phyloP scores from a whole-genome alignment of 257 asterid species.

The Solanum pennellii region DNA sequence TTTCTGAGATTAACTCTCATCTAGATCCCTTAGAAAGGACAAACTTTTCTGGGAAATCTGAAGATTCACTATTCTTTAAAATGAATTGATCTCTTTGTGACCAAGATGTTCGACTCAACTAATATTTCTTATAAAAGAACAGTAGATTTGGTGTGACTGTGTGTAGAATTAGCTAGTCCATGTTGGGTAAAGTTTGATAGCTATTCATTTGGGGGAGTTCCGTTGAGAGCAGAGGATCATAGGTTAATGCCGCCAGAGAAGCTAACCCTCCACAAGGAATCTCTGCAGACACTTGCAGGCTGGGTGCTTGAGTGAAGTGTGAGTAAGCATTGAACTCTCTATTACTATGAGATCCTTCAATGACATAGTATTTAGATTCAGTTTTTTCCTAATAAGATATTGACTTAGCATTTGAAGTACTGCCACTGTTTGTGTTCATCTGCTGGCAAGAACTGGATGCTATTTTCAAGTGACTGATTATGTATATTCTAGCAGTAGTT shows the following conservation, averaged over 20 bases:
- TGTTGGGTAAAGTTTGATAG: not conserved
- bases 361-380: not conserved
- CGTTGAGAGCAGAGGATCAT: not conserved
- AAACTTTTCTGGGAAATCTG: not conserved
- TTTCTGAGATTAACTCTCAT: not conserved
- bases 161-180: not conserved
- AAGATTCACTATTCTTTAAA: not conserved
- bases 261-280: not conserved
- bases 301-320: not conserved
- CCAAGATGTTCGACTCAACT: not conserved
- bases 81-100: not conserved
- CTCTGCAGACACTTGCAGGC: not conserved
- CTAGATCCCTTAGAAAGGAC: not conserved
- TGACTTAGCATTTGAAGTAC: not conserved
- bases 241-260: not conserved
- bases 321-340: not conserved
- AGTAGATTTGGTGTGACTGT: not conserved
- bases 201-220: not conserved
- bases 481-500: not conserved
- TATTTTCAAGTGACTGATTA: not conserved
- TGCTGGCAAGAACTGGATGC: not conserved
- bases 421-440: not conserved
- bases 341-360: not conserved
- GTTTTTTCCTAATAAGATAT: not conserved
- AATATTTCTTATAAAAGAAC: not conserved